Percentiles rank a stretch among this genome's conserved stretches.
phyloP scores from a whole-genome alignment of 352 stramenopile species.

The Blastocystis sp. region DNA sequence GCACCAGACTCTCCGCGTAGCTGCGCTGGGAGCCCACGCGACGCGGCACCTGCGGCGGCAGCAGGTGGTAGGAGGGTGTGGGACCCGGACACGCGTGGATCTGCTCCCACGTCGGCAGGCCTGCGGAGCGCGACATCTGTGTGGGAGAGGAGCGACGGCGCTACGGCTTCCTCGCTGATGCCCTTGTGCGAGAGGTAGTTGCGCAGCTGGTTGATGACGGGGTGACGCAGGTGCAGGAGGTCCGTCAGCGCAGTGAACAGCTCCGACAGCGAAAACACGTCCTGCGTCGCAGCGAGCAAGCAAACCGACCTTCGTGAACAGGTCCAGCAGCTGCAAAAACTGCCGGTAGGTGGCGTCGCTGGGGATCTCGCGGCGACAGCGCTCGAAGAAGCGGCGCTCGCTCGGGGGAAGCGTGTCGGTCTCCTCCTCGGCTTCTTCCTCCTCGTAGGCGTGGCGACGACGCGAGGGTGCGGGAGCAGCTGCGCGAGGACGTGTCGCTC shows the following conservation, averaged over 20 bases:
- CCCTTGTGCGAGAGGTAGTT: conserved; percentile 23
- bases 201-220: background rate
- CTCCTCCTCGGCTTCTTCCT: conserved; percentile 28
- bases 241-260: conserved; percentile 70
- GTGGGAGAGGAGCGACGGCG: background rate
- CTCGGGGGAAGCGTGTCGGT: conserved; percentile 61
- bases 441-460: background rate
- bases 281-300: background rate
- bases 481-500: background rate
- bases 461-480: background rate
- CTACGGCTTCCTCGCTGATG: conserved; percentile 1
- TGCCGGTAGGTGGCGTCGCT: conserved; percentile 61
- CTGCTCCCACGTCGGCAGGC: background rate
- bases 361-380: conserved; percentile 85
- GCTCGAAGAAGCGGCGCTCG: conserved; percentile 79
- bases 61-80: conserved; percentile 87
- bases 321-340: conserved; percentile 68
- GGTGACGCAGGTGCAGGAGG: conserved; percentile 58
- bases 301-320: conserved; percentile 63
- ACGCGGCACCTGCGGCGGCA: conserved; percentile 89
- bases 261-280: conserved; percentile 71
- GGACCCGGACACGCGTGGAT: conserved; percentile 56
- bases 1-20: conserved; percentile 63
- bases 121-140: background rate
- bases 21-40: conserved; percentile 86